A percentile compares a stretch with the other conserved stretches of the same genome.
Evolutionary conservation across 345 rosid genomes (phyloP).

Genomic region (Aquilaria sinensis): DNA sequence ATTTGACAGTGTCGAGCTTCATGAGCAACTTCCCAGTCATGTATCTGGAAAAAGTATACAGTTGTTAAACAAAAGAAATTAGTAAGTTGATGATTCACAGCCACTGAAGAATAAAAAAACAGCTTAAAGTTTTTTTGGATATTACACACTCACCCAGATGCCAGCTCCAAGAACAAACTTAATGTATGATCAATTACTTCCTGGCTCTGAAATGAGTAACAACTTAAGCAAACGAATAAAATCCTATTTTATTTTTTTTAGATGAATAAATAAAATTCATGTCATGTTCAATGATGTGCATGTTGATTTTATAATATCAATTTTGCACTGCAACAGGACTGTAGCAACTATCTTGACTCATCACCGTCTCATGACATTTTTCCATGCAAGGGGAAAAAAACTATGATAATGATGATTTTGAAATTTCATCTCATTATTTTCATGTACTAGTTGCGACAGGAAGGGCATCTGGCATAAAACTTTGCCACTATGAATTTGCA

Average conservation of each 20-base stretch:
- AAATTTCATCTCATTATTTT: too few species aligned
- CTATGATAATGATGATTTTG: too few species aligned
- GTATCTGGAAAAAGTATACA: conserved; percentile 46
- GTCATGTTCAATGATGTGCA: too few species aligned
- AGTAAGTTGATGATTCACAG: background rate
- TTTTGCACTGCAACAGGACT: too few species aligned
- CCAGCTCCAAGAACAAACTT: conserved; percentile 90
- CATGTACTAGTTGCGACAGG: too few species aligned
- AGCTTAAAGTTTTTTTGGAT: background rate
- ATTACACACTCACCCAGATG: conserved; percentile 68
- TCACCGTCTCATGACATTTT: too few species aligned
- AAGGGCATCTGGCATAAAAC: too few species aligned
- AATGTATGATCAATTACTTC: conserved; percentile 93
- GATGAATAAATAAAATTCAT: too few species aligned
- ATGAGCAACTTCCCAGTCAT: conserved; percentile 98
- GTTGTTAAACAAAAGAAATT: conserved; percentile 6
- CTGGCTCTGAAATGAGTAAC: conserved; percentile 56
- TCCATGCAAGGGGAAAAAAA: too few species aligned
- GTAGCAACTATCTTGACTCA: too few species aligned
- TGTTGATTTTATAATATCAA: too few species aligned
- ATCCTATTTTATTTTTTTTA: background rate
- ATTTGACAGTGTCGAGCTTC: conserved; percentile 86
- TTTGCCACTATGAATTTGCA: too few species aligned
- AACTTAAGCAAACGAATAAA: conserved; percentile 11
- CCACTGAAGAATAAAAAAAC: background rate